phyloP scores from a whole-genome alignment of 495 filamentous ascomycete genomes.

The Melanomma pulvis-pyrius region DNA sequence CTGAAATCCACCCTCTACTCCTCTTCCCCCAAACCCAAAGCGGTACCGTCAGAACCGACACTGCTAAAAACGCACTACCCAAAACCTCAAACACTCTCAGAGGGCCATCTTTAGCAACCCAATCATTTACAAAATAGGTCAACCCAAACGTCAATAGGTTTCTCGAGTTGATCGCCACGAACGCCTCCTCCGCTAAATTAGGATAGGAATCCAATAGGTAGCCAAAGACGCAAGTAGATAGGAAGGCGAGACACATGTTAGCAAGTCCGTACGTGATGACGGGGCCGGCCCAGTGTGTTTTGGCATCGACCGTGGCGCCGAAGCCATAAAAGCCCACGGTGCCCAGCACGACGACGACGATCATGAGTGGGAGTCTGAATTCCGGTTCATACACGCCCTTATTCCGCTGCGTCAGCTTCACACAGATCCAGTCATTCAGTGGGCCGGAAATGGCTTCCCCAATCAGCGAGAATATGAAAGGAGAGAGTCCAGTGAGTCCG shows the following conservation, averaged over 20 bases:
- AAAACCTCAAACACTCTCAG: slow-evolving; percentile 57
- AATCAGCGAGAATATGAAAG: slow-evolving; percentile 55
- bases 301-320: slow-evolving; percentile 59
- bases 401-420: slow-evolving; percentile 53
- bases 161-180: slow-evolving; percentile 59
- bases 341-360: slow-evolving; percentile 51
- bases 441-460: slow-evolving; percentile 55
- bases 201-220: slow-evolving; percentile 60
- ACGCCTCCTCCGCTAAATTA: slow-evolving; percentile 56
- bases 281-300: slow-evolving; percentile 59
- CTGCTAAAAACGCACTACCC: slow-evolving; percentile 51
- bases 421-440: slow-evolving; percentile 55
- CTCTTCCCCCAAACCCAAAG: slow-evolving; percentile 60
- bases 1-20: slow-evolving; percentile 50
- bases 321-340: slow-evolving; percentile 61
- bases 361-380: slow-evolving; percentile 56
- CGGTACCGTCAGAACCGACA: slow-evolving; percentile 55
- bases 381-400: slow-evolving; percentile 59
- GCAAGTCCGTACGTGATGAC: slow-evolving; percentile 58
- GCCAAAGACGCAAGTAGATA: slow-evolving; percentile 56
- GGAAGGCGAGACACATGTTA: slow-evolving; percentile 57
- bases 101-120: slow-evolving; percentile 52
- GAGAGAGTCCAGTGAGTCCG: slow-evolving; percentile 55
- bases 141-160: slow-evolving; percentile 58
- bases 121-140: slow-evolving; percentile 58